Evolutionary conservation across 1,139 yeast genomes (phyloP).

Genomic region (Nematodospora anomalae): DNA sequence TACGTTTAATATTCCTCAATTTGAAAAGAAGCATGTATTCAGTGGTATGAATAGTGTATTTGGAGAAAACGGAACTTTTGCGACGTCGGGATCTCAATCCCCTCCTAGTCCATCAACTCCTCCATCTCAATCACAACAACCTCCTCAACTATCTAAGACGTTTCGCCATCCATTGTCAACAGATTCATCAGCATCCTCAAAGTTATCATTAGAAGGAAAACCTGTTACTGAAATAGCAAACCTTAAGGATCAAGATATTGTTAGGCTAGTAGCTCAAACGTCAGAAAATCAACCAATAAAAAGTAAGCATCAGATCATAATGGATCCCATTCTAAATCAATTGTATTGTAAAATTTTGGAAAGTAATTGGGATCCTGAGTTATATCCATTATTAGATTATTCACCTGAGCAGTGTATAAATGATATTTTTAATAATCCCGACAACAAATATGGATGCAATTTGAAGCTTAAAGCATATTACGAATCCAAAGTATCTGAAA

Average conservation of each 20-base stretch:
- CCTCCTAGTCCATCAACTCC: slow-evolving; percentile 1
- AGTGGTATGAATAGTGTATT: slow-evolving; percentile 43
- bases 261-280: slow-evolving; percentile 4
- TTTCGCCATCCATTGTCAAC: neutral
- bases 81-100: neutral
- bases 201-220: slow-evolving; percentile 1
- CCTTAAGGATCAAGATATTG: slow-evolving; percentile 4
- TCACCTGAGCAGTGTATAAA: slow-evolving; percentile 72
- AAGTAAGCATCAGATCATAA: slow-evolving; percentile 20
- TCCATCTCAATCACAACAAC: neutral
- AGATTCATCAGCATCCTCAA: slow-evolving; percentile 2
- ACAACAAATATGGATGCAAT: slow-evolving; percentile 70
- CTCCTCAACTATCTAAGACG: slow-evolving; percentile 1
- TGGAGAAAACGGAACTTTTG: slow-evolving; percentile 13
- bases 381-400: slow-evolving; percentile 56
- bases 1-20: slow-evolving; percentile 35
- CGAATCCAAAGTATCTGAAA: slow-evolving; percentile 8
- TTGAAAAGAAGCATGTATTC: slow-evolving; percentile 39
- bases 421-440: slow-evolving; percentile 57
- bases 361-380: slow-evolving; percentile 76
- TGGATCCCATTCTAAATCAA: slow-evolving; percentile 54
- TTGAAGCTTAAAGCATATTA: slow-evolving; percentile 24
- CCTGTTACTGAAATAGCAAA: slow-evolving; percentile 3
- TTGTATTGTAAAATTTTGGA: slow-evolving; percentile 65
- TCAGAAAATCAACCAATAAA: neutral